phyloP scores from a whole-genome alignment of 306 rosid genomes.

The Castanospermum australe region DNA sequence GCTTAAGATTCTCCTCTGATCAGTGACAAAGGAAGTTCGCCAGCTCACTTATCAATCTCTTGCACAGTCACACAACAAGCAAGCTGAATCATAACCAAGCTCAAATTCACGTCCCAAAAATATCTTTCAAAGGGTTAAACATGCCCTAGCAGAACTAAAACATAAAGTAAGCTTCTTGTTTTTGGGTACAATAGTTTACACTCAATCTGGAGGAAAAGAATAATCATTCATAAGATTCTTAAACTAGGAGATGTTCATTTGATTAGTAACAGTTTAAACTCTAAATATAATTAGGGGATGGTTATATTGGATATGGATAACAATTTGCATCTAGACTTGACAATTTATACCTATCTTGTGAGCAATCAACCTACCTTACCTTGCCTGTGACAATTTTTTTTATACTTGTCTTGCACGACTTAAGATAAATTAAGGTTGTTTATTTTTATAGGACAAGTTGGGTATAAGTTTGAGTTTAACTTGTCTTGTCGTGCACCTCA shows the following conservation, averaged over 20 bases:
- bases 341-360: too few relatives aligned
- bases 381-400: too few relatives aligned
- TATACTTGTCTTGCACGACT: too few relatives aligned
- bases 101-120: constrained; percentile 5
- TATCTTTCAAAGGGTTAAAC: constrained; percentile 22
- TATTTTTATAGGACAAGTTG: too few relatives aligned
- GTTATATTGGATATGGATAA: not conserved
- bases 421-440: too few relatives aligned
- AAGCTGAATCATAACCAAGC: constrained; percentile 10
- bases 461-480: too few relatives aligned
- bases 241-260: not conserved
- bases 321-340: too few relatives aligned
- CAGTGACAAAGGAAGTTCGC: constrained; percentile 37
- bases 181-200: not conserved
- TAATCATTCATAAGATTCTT: not conserved
- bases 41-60: not conserved
- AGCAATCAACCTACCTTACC: too few relatives aligned
- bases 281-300: too few relatives aligned
- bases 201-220: not conserved
- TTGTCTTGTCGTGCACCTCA: too few relatives aligned
- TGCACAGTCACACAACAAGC: constrained; percentile 2
- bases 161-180: too few relatives aligned
- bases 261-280: not conserved
- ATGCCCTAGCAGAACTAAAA: not conserved
- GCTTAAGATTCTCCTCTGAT: constrained; percentile 33